Evolutionary conservation across 768 basidiomycete genomes (phyloP).

Genomic region (Aureoboletus auriporus): DNA sequence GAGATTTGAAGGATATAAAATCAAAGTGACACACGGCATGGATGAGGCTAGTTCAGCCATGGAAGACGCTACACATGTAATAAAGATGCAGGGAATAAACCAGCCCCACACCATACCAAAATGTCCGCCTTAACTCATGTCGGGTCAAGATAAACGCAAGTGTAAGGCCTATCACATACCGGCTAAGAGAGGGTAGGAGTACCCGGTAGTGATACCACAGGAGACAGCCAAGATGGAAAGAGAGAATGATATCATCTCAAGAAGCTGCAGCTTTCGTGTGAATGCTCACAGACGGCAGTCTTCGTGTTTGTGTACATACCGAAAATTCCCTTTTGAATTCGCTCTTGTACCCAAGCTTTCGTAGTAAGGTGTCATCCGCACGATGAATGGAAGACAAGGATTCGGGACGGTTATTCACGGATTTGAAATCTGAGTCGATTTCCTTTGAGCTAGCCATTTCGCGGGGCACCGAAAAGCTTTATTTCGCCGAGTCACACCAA

Average conservation of each 20-base stretch:
- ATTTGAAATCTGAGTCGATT: background rate
- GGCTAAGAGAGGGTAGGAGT: conserved; percentile 14
- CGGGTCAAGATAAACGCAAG: background rate
- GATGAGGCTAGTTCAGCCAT: conserved; percentile 20
- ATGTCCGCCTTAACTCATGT: conserved; percentile 13
- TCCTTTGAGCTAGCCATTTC: conserved; percentile 7
- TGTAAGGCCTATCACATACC: conserved; percentile 2
- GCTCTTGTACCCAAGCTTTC: conserved; percentile 25
- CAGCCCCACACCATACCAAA: conserved; percentile 23
- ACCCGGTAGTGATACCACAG: conserved; percentile 18
- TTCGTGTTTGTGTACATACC: conserved; percentile 3
- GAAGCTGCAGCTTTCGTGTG: conserved; percentile 5
- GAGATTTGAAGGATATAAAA: background rate
- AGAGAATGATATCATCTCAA: conserved; percentile 23
- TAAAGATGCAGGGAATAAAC: conserved; percentile 20
- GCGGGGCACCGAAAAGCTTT: background rate
- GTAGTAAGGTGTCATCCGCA: conserved; percentile 14
- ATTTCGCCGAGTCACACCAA: background rate
- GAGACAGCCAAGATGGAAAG: conserved; percentile 22
- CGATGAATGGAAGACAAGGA: conserved; percentile 9
- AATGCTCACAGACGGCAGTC: background rate
- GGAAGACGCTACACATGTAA: conserved; percentile 15
- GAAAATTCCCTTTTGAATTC: conserved; percentile 25
- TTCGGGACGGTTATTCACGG: conserved; percentile 1
- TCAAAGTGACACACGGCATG: conserved; percentile 14